Evolutionary conservation across 2,329 filamentous ascomycete species (phyloP).

Genomic region (Fusarium sp.): DNA sequence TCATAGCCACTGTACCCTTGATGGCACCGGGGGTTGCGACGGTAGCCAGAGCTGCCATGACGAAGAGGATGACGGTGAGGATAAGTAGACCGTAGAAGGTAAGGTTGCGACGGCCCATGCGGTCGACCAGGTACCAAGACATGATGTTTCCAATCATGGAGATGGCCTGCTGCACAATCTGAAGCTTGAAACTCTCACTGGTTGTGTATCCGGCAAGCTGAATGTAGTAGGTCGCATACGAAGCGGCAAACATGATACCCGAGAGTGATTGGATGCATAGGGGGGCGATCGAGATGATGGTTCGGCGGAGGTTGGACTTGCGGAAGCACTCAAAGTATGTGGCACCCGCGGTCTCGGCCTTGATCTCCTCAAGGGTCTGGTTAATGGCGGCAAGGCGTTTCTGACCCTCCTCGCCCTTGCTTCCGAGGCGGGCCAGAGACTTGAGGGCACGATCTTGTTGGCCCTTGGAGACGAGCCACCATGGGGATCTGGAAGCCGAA

Average conservation of each 20-base stretch:
- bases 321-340: conserved; percentile 56
- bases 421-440: conserved; percentile 49
- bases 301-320: conserved; percentile 52
- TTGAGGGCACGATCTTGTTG: conserved; percentile 50
- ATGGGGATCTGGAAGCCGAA: conserved; percentile 45
- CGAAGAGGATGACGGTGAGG: conserved; percentile 51
- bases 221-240: conserved; percentile 57
- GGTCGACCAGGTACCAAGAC: conserved; percentile 53
- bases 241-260: conserved; percentile 50
- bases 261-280: conserved; percentile 50
- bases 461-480: conserved; percentile 52
- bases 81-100: conserved; percentile 49
- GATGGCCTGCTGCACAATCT: conserved; percentile 54
- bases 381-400: conserved; percentile 46
- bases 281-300: conserved; percentile 52
- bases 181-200: conserved; percentile 50
- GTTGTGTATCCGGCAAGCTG: conserved; percentile 56
- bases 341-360: conserved; percentile 50
- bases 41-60: conserved; percentile 52
- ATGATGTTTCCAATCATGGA: conserved; percentile 55
- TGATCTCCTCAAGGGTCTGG: conserved; percentile 49
- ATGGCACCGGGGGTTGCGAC: conserved; percentile 25
- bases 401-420: conserved; percentile 40
- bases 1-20: conserved; percentile 49
- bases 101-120: conserved; percentile 50